A percentile compares a stretch with the other conserved stretches of the same genome.
Conservation (phyloP, 257 asterid genomes). For the Forsythia viridissima region DNA sequence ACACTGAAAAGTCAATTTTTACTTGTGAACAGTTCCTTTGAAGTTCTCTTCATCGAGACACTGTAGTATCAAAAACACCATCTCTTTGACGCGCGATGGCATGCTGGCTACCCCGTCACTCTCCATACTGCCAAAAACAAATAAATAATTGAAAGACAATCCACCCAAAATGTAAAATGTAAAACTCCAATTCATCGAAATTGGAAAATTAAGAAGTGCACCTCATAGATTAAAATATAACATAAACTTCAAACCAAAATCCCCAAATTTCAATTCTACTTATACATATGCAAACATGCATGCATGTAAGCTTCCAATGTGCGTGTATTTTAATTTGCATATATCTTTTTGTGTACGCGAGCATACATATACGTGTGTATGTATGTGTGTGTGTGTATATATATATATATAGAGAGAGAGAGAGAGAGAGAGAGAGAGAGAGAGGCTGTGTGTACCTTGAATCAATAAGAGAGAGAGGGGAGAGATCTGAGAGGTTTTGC, state of each 20-base stretch:
- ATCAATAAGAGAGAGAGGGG: constrained; percentile 7
- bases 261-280: background rate
- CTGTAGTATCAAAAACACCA: constrained; percentile 24
- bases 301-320: constrained; percentile 9
- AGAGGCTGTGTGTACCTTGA: background rate
- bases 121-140: background rate
- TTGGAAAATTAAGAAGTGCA: background rate
- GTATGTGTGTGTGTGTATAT: background rate
- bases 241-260: background rate
- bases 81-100: constrained; percentile 22
- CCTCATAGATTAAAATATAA: background rate
- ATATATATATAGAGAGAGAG: background rate
- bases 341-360: background rate
- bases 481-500: background rate
- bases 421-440: background rate
- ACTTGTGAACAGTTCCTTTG: constrained; percentile 22
- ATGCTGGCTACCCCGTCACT: background rate
- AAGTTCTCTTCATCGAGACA: constrained; percentile 27
- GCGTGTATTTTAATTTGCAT: background rate
- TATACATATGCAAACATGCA: constrained; percentile 1
- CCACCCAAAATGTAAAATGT: background rate
- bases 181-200: background rate
- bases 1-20: background rate
- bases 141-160: background rate
- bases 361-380: background rate